Conservation (phyloP, 78 protist genomes). For the Parvularia atlantis region DNA sequence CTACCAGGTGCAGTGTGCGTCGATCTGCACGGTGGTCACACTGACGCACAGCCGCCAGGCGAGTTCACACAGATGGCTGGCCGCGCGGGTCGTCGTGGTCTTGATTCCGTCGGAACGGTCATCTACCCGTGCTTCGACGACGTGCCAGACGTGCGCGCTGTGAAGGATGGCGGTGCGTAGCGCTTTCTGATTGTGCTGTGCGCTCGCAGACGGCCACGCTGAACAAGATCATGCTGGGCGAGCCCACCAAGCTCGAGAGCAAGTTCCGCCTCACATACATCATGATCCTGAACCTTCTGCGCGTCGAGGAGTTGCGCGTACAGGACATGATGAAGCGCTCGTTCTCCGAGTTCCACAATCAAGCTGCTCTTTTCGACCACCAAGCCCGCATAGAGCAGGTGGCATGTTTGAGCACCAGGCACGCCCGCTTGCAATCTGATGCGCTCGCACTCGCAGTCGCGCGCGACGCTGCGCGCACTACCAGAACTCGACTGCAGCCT, state of each 20-base stretch:
- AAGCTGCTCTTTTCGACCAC: no score
- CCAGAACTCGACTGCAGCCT: no score
- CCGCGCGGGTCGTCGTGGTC: conserved; percentile 95
- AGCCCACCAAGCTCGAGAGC: conserved; percentile 38
- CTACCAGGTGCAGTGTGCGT: not conserved
- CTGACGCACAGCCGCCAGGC: conserved; percentile 19
- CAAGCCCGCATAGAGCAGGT: no score
- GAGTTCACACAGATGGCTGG: conserved; percentile 96
- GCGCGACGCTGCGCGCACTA: no score
- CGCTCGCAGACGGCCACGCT: conserved; percentile 5
- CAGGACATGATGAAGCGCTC: conserved; percentile 13
- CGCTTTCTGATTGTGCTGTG: no score
- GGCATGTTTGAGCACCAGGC: no score
- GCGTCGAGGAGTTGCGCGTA: conserved; percentile 33
- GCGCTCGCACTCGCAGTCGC: no score
- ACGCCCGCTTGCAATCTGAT: no score
- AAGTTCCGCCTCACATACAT: conserved; percentile 81
- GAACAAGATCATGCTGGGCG: conserved; percentile 49
- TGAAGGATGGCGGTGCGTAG: no score
- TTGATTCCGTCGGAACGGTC: conserved; percentile 81
- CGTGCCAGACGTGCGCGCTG: no score
- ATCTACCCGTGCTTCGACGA: conserved; percentile 19
- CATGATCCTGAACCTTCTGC: conserved; percentile 81
- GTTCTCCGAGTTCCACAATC: conserved; percentile 39
- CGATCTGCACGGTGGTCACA: no score